These are phyloP conservation scores for Globisporangium spiculum DNA, from an alignment of 352 stramenopile species.

Conservation along the genomic window DNA sequence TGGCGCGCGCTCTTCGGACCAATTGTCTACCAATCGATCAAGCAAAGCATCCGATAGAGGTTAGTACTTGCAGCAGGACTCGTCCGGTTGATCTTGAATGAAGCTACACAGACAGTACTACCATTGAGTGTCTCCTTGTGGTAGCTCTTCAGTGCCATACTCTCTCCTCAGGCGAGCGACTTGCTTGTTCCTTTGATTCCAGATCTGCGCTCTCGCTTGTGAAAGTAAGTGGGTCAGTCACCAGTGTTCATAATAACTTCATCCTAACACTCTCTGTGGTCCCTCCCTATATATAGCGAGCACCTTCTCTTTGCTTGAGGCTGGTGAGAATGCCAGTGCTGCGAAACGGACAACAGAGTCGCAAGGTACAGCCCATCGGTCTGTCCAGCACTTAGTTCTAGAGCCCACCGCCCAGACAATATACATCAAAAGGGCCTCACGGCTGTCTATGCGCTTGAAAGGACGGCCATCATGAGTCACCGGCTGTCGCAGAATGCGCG, in stretches of 20 bases:
- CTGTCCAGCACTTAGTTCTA: background rate
- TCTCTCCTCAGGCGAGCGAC: slow-evolving; percentile 12
- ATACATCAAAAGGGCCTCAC: background rate
- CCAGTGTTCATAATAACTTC: background rate
- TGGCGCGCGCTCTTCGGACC: slow-evolving; percentile 69
- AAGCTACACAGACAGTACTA: slow-evolving; percentile 2
- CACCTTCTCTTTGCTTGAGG: background rate
- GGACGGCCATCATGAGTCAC: slow-evolving; percentile 70
- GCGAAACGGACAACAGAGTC: slow-evolving; percentile 7
- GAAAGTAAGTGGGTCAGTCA: background rate
- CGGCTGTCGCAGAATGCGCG: slow-evolving; percentile 78
- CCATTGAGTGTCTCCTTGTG: slow-evolving; percentile 77
- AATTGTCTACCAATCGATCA: slow-evolving; percentile 55
- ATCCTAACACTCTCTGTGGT: background rate
- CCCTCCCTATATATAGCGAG: background rate
- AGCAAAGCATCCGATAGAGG: background rate
- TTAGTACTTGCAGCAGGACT: background rate
- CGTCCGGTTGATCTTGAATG: background rate
- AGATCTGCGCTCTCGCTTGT: background rate
- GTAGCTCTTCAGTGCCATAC: slow-evolving; percentile 75
- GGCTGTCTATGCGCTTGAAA: background rate
- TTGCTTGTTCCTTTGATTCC: background rate
- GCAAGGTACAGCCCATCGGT: background rate
- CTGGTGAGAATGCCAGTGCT: background rate
- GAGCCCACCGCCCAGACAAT: background rate